These are phyloP conservation scores for Backusella liffmaniae DNA, from an alignment of 192 early-diverging fungal species.

Conservation along the genomic window DNA sequence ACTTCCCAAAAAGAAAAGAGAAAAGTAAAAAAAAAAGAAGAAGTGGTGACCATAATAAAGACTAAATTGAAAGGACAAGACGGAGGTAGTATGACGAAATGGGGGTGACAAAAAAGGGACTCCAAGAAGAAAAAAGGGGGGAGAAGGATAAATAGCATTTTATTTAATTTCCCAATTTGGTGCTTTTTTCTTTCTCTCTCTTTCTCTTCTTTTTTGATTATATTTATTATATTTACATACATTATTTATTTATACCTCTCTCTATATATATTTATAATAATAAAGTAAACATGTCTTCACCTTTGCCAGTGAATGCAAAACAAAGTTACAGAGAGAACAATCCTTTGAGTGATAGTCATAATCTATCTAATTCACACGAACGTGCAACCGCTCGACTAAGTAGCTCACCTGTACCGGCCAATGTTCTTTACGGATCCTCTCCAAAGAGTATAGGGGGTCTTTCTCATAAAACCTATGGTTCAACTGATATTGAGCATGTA, in stretches of 20 bases:
- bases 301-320: constrained; percentile 10
- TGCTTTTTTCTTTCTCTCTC: neutral
- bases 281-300: constrained; percentile 10
- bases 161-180: neutral
- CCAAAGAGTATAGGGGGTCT: constrained; percentile 3
- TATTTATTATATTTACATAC: neutral
- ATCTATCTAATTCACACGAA: neutral
- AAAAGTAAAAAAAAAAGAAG: neutral
- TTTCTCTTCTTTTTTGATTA: neutral
- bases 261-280: neutral
- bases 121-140: neutral
- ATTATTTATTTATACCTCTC: neutral
- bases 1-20: neutral
- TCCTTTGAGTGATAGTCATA: neutral
- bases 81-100: neutral
- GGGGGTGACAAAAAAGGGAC: neutral
- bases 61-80: neutral
- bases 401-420: neutral
- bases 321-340: neutral
- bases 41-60: neutral
- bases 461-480: neutral
- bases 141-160: neutral
- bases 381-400: neutral
- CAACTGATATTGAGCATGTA: neutral
- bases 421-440: neutral